Conservation (phyloP, 257 asterid genomes). For the Capsicum chinense region DNA sequence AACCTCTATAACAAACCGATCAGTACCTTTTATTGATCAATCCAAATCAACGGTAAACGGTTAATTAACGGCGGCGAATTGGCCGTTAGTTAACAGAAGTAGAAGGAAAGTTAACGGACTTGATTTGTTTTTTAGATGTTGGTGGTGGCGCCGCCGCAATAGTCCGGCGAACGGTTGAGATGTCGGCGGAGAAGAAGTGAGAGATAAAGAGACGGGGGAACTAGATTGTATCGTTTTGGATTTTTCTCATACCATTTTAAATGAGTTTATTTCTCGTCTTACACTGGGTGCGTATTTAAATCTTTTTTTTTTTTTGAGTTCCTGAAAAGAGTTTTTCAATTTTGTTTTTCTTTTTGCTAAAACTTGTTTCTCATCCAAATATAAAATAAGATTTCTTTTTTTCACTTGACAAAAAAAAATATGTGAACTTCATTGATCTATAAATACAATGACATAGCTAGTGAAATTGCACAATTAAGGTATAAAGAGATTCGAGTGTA, state of each 20-base stretch:
- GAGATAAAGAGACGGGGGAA: constrained; percentile 30
- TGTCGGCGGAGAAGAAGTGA: constrained; percentile 35
- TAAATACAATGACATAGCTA: too few species aligned
- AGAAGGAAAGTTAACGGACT: constrained; percentile 18
- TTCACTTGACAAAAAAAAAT: too few species aligned
- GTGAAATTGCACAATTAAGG: too few species aligned
- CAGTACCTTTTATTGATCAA: neutral
- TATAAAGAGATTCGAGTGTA: too few species aligned
- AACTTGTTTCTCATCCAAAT: too few species aligned
- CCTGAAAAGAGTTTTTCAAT: too few species aligned
- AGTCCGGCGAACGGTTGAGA: constrained; percentile 52
- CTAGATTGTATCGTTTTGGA: constrained; percentile 20
- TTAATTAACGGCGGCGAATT: neutral
- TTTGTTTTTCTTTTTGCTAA: too few species aligned
- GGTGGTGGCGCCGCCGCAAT: constrained; percentile 27
- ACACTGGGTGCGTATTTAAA: too few species aligned
- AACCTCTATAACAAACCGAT: neutral
- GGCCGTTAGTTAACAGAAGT: neutral
- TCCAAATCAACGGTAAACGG: neutral
- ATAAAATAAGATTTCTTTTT: too few species aligned
- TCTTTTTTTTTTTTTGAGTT: too few species aligned
- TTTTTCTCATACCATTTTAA: neutral
- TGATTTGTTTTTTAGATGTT: neutral
- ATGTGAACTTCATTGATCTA: too few species aligned
- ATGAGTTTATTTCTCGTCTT: too few species aligned